Base-by-base conservation (phyloP, 2,329 filamentous ascomycete species). In the Byssoonygena ceratinophila region DNA sequence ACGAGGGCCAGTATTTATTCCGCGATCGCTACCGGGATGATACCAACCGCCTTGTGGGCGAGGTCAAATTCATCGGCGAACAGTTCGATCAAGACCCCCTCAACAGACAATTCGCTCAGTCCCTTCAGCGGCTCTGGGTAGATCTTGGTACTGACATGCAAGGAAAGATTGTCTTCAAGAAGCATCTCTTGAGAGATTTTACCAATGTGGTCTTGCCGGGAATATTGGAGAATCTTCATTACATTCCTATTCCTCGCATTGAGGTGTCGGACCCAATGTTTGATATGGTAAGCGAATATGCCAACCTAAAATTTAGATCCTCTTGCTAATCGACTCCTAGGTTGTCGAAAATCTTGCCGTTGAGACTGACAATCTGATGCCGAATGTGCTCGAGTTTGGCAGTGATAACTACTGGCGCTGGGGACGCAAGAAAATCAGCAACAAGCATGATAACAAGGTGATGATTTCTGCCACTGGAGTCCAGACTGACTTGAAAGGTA, bases 361-460 rank as follows among this genome's bases (percentile, higher is more conserved):
- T 49, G 92, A 98, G 73, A 90, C 87, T 59, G 90, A 97, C 75
- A 98, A 98, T 72, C 82, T 98, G 61, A 88, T 90, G 72, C 92
- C 92, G 58, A 98, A 98, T 62, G 78, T 91, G 4, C 70, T 94
- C 36, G 91, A 98, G 68, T 78, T 97, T 56, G 80, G 83, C 54
- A 92, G 82, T 65, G 90, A 97, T 73, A 92, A 97, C 74, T 94
- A 92, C 74, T 88, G 90, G 80, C 83, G 87, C 60, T 95, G 86
- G 83, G 92, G 91, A 34, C 88, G 92, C 65, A 96, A 94, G 82
- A 84, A 83, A 67, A 77, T 89, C 61, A 74, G 78, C 62, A 94
- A 79, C 76, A 87, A 84, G 75, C 84, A 82, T 69, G 84, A 87
- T 70, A 90, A 95, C 71, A 84, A 83, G 68, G 76, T 91, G 59